Conservation (phyloP, 1,139 yeast species). For the Nakaseomyces sp. region DNA sequence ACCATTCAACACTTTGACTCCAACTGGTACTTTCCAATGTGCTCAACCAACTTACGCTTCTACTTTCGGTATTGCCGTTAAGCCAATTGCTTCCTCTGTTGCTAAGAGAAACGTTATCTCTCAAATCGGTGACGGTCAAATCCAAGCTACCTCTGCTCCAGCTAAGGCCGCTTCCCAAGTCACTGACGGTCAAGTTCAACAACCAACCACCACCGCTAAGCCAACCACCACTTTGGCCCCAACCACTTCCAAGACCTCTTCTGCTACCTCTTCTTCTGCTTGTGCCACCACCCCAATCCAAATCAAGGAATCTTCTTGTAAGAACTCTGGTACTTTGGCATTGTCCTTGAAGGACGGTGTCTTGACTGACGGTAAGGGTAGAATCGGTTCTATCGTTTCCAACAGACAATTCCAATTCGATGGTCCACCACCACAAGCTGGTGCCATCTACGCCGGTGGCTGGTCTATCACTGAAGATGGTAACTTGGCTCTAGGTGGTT, state of each 20-base stretch:
- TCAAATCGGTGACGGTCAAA: conserved; percentile 15
- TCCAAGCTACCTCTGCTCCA: conserved; percentile 16
- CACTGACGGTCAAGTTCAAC: conserved; percentile 55
- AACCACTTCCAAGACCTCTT: conserved; percentile 11
- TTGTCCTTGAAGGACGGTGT: conserved; percentile 47
- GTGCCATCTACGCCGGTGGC: conserved; percentile 77
- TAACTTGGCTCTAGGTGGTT: conserved; percentile 62
- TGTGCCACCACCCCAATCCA: conserved; percentile 12
- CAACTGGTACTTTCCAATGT: conserved; percentile 30
- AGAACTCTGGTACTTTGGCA: conserved; percentile 43
- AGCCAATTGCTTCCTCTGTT: conserved; percentile 17
- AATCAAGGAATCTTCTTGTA: conserved; percentile 32
- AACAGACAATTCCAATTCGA: conserved; percentile 87
- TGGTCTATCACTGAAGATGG: conserved; percentile 65
- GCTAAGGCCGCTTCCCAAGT: conserved; percentile 41
- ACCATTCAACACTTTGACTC: conserved; percentile 35
- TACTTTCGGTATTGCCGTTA: conserved; percentile 40
- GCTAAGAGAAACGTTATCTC: conserved; percentile 20
- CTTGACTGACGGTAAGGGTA: conserved; percentile 55
- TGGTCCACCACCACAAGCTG: conserved; percentile 89
- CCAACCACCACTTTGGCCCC: conserved; percentile 13
- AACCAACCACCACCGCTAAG: conserved; percentile 12
- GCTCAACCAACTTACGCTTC: conserved; percentile 39
- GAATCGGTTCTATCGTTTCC: conserved; percentile 77
- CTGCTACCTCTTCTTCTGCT: conserved; percentile 12